Percentiles rank a stretch among this genome's conserved stretches.
phyloP scores from a whole-genome alignment of 192 early-diverging fungal genomes.

The Backusella psychrophila region DNA sequence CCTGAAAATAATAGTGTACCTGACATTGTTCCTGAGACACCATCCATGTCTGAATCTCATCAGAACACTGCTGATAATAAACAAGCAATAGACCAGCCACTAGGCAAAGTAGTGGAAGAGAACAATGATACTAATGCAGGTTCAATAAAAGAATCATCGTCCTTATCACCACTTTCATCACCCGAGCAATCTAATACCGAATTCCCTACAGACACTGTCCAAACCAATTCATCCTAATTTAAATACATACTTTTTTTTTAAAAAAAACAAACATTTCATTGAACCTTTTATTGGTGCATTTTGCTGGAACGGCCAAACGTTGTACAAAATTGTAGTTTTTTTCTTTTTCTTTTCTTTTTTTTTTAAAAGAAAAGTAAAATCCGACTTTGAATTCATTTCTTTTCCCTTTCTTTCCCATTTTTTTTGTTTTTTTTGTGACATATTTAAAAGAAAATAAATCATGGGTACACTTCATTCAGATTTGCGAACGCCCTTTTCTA shows the following conservation, averaged over 20 bases:
- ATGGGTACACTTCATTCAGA: slow-evolving; percentile 1
- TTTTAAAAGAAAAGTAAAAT: no score
- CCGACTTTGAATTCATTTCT: no score
- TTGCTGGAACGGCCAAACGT: no score
- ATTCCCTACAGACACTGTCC: not conserved
- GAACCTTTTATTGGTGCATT: no score
- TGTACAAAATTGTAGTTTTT: not conserved
- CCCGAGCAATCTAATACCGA: not conserved
- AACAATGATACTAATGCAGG: not conserved
- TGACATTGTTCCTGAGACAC: not conserved
- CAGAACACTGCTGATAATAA: not conserved
- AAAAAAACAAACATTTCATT: no score
- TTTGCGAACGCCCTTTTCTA: not conserved
- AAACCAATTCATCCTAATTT: not conserved
- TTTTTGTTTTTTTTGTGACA: not conserved
- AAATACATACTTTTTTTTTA: not conserved
- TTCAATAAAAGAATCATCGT: not conserved
- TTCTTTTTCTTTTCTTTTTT: not conserved
- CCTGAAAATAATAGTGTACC: not conserved
- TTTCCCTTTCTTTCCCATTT: no score
- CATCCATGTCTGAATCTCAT: not conserved
- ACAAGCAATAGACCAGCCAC: not conserved
- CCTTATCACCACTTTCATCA: not conserved
- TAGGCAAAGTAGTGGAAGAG: not conserved
- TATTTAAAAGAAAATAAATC: not conserved